Percentiles rank a stretch among this genome's conserved stretches.
phyloP scores from a whole-genome alignment of 345 rosid species.

The Camelina sativa region DNA sequence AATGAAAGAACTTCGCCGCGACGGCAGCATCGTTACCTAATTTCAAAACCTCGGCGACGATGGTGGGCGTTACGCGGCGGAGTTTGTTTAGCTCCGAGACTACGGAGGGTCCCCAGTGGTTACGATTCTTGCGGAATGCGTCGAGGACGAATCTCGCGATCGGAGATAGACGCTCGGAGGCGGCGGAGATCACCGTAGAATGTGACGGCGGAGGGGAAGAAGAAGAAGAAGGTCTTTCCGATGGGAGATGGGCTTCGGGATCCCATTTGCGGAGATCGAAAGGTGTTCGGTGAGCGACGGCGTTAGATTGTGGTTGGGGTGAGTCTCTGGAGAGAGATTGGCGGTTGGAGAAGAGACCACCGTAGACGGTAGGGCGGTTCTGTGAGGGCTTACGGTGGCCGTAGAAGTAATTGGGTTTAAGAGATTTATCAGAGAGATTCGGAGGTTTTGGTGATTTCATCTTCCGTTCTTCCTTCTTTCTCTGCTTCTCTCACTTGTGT shows the following conservation, averaged over 20 bases:
- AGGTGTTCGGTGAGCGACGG: slow-evolving; percentile 36
- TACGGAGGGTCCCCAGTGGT: slow-evolving; percentile 70
- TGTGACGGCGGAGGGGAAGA: not conserved
- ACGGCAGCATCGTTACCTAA: slow-evolving; percentile 55
- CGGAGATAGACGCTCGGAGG: slow-evolving; percentile 69
- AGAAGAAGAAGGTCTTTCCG: not conserved
- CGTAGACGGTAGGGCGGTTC: slow-evolving; percentile 75
- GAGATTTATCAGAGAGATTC: slow-evolving; percentile 37
- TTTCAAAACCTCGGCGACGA: slow-evolving; percentile 82
- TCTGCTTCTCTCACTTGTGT: too few relatives aligned
- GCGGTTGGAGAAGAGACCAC: slow-evolving; percentile 86
- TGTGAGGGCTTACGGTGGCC: slow-evolving; percentile 89
- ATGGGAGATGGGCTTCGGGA: slow-evolving; percentile 51
- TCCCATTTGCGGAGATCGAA: slow-evolving; percentile 80
- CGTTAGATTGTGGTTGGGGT: slow-evolving; percentile 21
- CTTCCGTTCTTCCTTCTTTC: not conserved
- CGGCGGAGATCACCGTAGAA: slow-evolving; percentile 39
- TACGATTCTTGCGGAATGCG: slow-evolving; percentile 63
- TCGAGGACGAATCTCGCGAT: slow-evolving; percentile 83
- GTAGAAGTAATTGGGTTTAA: slow-evolving; percentile 74
- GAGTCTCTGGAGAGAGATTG: slow-evolving; percentile 41
- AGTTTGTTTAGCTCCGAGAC: slow-evolving; percentile 77
- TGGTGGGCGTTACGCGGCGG: slow-evolving; percentile 82
- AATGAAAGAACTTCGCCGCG: slow-evolving; percentile 86
- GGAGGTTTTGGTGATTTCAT: slow-evolving; percentile 46